phyloP scores from a whole-genome alignment of 179 eudicot genomes.

The Beta macrorhiza region DNA sequence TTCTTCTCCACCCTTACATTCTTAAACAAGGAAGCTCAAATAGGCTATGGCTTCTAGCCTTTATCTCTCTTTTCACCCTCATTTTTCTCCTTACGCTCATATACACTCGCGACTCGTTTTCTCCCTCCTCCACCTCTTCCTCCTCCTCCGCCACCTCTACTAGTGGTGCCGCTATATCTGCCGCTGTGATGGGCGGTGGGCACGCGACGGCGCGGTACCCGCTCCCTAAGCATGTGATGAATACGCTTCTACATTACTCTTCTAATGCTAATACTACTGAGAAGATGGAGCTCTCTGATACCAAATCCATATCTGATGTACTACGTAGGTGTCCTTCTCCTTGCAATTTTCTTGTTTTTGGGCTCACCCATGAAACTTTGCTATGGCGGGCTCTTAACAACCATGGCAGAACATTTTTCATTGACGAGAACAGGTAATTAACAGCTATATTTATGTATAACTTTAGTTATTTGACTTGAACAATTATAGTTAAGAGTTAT shows the following conservation, averaged over 20 bases:
- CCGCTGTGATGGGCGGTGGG: slow-evolving; percentile 12
- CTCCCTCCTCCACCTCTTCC: slow-evolving; percentile 31
- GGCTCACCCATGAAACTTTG: slow-evolving; percentile 76
- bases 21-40: slow-evolving; percentile 82
- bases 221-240: slow-evolving; percentile 49
- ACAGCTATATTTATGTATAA: too few species aligned
- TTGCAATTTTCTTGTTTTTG: slow-evolving; percentile 74
- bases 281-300: slow-evolving; percentile 62
- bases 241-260: slow-evolving; percentile 81
- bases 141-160: slow-evolving; percentile 19
- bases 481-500: too few species aligned
- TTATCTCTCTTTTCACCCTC: slow-evolving; percentile 67
- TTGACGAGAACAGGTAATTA: slow-evolving; percentile 64
- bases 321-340: slow-evolving; percentile 57
- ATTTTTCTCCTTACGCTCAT: slow-evolving; percentile 69
- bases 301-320: slow-evolving; percentile 61
- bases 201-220: slow-evolving; percentile 9
- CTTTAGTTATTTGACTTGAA: too few species aligned
- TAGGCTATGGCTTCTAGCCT: slow-evolving; percentile 66
- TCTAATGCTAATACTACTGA: slow-evolving; percentile 69
- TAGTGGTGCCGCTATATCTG: neutral
- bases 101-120: slow-evolving; percentile 55
- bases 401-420: slow-evolving; percentile 77
- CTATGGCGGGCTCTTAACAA: slow-evolving; percentile 80
- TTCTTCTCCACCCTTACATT: slow-evolving; percentile 82